These are phyloP conservation scores for Pseudodiploospora longispora DNA, from an alignment of 2,329 filamentous ascomycete species.

Conservation along the genomic window DNA sequence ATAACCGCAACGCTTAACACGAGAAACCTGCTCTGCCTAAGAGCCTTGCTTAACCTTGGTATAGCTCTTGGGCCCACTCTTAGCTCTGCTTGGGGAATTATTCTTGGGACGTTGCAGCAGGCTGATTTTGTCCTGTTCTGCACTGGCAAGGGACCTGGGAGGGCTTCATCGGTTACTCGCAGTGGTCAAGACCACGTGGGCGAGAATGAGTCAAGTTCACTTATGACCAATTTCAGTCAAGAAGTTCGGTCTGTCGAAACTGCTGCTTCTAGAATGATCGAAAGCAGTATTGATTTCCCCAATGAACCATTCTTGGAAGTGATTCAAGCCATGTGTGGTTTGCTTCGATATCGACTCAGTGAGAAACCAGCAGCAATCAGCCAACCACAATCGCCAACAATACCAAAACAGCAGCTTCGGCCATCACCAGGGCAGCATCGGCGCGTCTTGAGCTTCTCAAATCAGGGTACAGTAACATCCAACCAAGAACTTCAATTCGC, in stretches of 20 bases:
- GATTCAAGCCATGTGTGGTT: slow-evolving; percentile 62
- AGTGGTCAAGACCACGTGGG: slow-evolving; percentile 35
- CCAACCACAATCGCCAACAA: slow-evolving; percentile 9
- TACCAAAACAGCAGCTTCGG: slow-evolving; percentile 23
- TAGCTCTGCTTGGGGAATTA: slow-evolving; percentile 76
- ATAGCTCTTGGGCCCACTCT: slow-evolving; percentile 90
- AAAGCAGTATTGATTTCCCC: slow-evolving; percentile 87
- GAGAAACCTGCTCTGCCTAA: slow-evolving; percentile 79
- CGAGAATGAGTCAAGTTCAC: slow-evolving; percentile 41
- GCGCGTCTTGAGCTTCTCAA: slow-evolving; percentile 40
- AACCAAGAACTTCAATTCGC: slow-evolving; percentile 60
- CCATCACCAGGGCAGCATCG: slow-evolving; percentile 34
- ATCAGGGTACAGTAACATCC: slow-evolving; percentile 36
- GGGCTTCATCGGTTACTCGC: slow-evolving; percentile 40
- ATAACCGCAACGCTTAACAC: slow-evolving; percentile 60
- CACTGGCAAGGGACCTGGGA: slow-evolving; percentile 46
- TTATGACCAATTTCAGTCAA: slow-evolving; percentile 60
- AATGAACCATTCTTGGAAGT: slow-evolving; percentile 74
- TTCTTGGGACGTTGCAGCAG: slow-evolving; percentile 86
- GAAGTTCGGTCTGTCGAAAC: slow-evolving; percentile 86
- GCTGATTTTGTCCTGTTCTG: slow-evolving; percentile 79
- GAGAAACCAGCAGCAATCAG: slow-evolving; percentile 13
- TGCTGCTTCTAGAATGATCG: slow-evolving; percentile 76
- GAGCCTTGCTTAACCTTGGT: slow-evolving; percentile 87
- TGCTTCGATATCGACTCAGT: slow-evolving; percentile 45